Base-by-base conservation (phyloP, 2,329 filamentous ascomycete species). In the Pseudogymnoascus sp. region DNA sequence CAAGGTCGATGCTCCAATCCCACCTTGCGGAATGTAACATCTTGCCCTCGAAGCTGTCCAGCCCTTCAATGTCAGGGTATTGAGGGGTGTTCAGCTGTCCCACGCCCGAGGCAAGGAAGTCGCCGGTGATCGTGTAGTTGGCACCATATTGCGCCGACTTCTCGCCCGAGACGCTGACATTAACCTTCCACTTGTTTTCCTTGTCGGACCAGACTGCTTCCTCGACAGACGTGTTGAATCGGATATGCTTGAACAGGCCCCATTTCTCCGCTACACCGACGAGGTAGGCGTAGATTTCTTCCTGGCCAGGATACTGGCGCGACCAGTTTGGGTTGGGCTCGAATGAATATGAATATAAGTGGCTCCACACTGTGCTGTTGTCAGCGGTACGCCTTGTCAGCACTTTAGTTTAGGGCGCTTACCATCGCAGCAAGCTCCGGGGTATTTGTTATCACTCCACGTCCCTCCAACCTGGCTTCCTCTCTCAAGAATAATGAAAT, bases 331-430 rank as follows among this genome's bases (percentile, higher is more conserved):
- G 73, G 59, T 85, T 85, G 59, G 83, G 81, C 36, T 81, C 82
- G 66, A 86, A 86, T 5, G 81, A 84, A 70, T 79, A 85, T 43
- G 77, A 81, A 72, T 86, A 86, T 2, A 86, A 60, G 73, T 75
- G 62, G 79, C 76, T 2, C 82, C 57, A 12, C 71, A 70, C 25
- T 76, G 72, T 41, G 77, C 62, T 0, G 73, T 60, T 2, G 47
- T 54, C 47, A 54, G 47, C 47, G 12, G 11, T 20, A 25, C n/a
- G 28, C n/a, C 16, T 20, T 33, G 47, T 54, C 47, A 54, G 47
- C 8, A 54, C 47, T 20, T 9, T 54, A 35, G 22, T 54, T 35
- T 2, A 4, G 2, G 28, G 16, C 18, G 61, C 67, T 35, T 69
- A 77, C 75, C 73, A 67, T 82, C 81, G 63, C 80, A 82, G 64